Evolutionary conservation across 1,284 basidiomycete species (phyloP).

Genomic region (Melampsora americana): DNA sequence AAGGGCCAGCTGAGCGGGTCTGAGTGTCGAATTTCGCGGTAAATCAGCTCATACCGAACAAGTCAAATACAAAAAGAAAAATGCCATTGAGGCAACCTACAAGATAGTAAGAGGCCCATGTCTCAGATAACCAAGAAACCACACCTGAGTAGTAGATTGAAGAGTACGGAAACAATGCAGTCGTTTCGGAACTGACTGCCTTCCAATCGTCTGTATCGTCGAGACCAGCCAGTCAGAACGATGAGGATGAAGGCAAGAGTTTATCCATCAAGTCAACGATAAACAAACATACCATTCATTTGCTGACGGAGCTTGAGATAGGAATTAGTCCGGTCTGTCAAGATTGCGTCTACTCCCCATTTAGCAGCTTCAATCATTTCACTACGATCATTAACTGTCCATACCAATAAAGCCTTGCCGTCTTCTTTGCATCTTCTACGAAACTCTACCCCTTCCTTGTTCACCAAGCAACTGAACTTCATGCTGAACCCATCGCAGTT

Average conservation of each 20-base stretch:
- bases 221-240: neutral
- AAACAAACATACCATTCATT: slow-evolving; percentile 61
- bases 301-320: slow-evolving; percentile 71
- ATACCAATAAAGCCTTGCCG: slow-evolving; percentile 85
- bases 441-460: slow-evolving; percentile 68
- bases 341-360: slow-evolving; percentile 84
- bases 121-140: slow-evolving; percentile 17
- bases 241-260: neutral
- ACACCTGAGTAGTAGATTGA: slow-evolving; percentile 29
- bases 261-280: neutral
- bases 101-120: slow-evolving; percentile 5
- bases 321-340: slow-evolving; percentile 76
- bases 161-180: slow-evolving; percentile 27
- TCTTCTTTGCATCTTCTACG: slow-evolving; percentile 70
- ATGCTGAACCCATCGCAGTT: slow-evolving; percentile 85
- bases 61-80: neutral
- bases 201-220: slow-evolving; percentile 22
- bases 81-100: neutral
- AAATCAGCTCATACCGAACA: neutral
- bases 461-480: slow-evolving; percentile 71
- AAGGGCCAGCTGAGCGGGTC: slow-evolving; percentile 31
- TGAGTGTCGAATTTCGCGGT: neutral
- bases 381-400: slow-evolving; percentile 88
- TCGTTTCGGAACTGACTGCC: slow-evolving; percentile 28
- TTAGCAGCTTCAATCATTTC: slow-evolving; percentile 94